Evolutionary conservation across 2,329 filamentous ascomycete species (phyloP).

Genomic region (Hymenoscyphus salicellus): DNA sequence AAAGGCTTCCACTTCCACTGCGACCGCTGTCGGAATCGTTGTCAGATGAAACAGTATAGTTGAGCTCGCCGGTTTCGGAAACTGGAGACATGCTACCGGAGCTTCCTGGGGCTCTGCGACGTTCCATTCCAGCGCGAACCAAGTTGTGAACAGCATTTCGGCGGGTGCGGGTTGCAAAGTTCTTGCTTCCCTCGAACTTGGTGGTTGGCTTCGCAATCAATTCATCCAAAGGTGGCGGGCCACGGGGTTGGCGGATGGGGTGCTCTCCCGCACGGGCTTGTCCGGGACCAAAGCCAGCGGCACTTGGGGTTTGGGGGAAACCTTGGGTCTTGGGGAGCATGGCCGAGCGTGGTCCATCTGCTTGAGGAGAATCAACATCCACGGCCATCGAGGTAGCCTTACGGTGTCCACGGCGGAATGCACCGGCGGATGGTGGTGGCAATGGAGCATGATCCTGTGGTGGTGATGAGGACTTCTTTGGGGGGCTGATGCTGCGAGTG

Average conservation of each 20-base stretch:
- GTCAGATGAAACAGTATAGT: slow-evolving; percentile 65
- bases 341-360: slow-evolving; percentile 51
- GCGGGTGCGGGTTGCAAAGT: slow-evolving; percentile 89
- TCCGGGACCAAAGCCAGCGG: slow-evolving; percentile 80
- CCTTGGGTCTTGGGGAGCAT: slow-evolving; percentile 72
- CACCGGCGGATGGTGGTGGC: slow-evolving; percentile 83
- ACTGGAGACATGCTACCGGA: slow-evolving; percentile 85
- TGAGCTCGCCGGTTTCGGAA: slow-evolving; percentile 70
- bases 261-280: slow-evolving; percentile 93
- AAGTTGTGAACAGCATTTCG: slow-evolving; percentile 89
- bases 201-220: slow-evolving; percentile 84
- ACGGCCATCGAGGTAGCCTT: slow-evolving; percentile 70
- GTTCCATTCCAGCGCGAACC: slow-evolving; percentile 82
- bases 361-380: slow-evolving; percentile 24
- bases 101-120: slow-evolving; percentile 69
- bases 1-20: slow-evolving; percentile 76
- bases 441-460: slow-evolving; percentile 68
- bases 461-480: slow-evolving; percentile 66
- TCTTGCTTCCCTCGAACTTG: slow-evolving; percentile 94
- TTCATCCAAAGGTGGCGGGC: slow-evolving; percentile 88
- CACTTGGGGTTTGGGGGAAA: slow-evolving; percentile 78
- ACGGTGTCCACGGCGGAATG: slow-evolving; percentile 91
- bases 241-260: slow-evolving; percentile 86
- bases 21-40: slow-evolving; percentile 68
- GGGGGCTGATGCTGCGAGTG: slow-evolving; percentile 62